phyloP scores from a whole-genome alignment of 1,139 yeast species.

The Meyerozyma elateridarum region DNA sequence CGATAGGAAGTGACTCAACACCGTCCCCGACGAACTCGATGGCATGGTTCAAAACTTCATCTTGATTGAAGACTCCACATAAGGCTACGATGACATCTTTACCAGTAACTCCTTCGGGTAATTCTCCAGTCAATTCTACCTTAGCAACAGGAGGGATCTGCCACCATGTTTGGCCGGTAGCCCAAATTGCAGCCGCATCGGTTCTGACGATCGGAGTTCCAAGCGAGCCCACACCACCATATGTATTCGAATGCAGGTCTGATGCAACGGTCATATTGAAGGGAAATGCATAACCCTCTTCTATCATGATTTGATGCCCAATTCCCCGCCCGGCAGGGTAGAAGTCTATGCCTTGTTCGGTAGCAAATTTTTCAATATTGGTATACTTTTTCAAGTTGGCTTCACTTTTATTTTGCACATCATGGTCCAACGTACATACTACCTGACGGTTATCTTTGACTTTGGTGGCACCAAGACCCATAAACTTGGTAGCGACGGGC shows the following conservation, averaged over 20 bases:
- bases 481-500: conserved; percentile 97
- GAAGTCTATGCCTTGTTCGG: conserved; percentile 89
- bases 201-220: conserved; percentile 98
- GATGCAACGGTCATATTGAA: conserved; percentile 91
- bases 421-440: conserved; percentile 95
- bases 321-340: conserved; percentile 99
- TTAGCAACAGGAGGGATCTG: conserved; percentile 98
- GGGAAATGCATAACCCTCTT: conserved; percentile 98
- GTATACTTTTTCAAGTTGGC: conserved; percentile 81
- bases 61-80: conserved; percentile 93
- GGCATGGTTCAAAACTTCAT: conserved; percentile 95
- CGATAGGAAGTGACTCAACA: conserved; percentile 67
- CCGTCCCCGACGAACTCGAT: conserved; percentile 94
- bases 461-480: conserved; percentile 85
- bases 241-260: conserved; percentile 95
- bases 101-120: conserved; percentile 88
- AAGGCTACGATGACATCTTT: conserved; percentile 95
- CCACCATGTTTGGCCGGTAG: conserved; percentile 99
- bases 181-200: conserved; percentile 99
- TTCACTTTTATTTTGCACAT: conserved; percentile 88
- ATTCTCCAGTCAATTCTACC: conserved; percentile 77
- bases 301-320: conserved; percentile 98
- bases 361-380: conserved; percentile 86
- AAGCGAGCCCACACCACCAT: conserved; percentile 92
- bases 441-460: conserved; percentile 85